These are phyloP conservation scores for Solanum habrochaites DNA, from an alignment of 257 asterid species.

Conservation along the genomic window DNA sequence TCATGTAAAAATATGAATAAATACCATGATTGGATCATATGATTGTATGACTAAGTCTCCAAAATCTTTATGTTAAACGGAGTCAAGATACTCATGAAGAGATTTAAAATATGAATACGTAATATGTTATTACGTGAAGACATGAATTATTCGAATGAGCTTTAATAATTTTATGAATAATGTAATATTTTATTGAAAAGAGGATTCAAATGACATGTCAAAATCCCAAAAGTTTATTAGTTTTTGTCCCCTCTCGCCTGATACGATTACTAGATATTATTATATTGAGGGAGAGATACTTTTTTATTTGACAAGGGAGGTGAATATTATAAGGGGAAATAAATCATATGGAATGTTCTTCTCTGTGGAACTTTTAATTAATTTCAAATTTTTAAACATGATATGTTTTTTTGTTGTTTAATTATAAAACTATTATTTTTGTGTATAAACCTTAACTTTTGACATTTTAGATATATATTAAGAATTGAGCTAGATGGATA, in stretches of 20 bases:
- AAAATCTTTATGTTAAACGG: neutral
- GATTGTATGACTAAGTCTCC: neutral
- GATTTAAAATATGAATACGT: neutral
- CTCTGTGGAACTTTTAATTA: neutral
- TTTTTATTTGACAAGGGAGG: neutral
- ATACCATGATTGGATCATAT: too few species aligned
- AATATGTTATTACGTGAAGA: neutral
- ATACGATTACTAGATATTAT: neutral
- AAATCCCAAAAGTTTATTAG: fast-evolving
- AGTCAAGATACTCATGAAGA: neutral
- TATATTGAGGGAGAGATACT: neutral
- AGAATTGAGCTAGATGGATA: too few species aligned
- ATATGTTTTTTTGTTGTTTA: too few species aligned
- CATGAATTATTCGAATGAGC: fast-evolving
- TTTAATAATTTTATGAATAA: neutral
- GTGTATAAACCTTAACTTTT: neutral
- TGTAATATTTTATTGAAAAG: neutral
- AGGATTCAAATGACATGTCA: neutral
- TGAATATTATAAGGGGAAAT: neutral
- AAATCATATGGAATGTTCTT: neutral
- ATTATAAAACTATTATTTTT: neutral
- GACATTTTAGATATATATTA: too few species aligned
- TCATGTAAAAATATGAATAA: too few species aligned
- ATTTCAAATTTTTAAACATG: neutral
- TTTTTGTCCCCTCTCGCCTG: fast-evolving